Conservation (phyloP, 78 protist species). For the Isochrysis galbana region DNA sequence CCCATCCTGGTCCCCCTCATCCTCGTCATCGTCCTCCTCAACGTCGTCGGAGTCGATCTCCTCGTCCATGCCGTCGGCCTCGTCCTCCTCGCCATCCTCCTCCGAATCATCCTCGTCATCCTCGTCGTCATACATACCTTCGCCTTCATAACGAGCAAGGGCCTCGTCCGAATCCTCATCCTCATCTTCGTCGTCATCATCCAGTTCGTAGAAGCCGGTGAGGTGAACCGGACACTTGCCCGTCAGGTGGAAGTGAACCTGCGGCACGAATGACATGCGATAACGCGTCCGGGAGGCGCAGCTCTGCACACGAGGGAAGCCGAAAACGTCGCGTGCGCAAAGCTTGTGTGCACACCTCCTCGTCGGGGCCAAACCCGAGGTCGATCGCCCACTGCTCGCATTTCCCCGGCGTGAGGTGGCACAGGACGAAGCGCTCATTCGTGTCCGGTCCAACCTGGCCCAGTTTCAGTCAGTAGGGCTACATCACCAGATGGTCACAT, state of each 20-base stretch:
- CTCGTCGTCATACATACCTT: background rate
- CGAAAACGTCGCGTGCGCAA: too few species aligned
- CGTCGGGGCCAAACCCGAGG: background rate
- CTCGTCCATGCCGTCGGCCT: background rate
- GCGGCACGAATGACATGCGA: too few species aligned
- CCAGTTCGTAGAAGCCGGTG: constrained; percentile 7
- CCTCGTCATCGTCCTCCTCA: background rate
- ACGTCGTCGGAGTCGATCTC: background rate
- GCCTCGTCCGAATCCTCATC: background rate
- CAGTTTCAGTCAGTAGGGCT: too few species aligned
- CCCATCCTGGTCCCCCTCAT: background rate
- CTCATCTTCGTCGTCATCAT: background rate
- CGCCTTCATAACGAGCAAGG: background rate
- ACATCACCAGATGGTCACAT: too few species aligned
- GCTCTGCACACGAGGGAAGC: too few species aligned
- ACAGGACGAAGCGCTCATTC: background rate
- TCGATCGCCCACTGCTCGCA: background rate
- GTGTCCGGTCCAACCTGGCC: background rate
- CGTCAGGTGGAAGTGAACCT: background rate
- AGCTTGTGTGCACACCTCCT: too few species aligned
- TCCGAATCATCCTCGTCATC: background rate
- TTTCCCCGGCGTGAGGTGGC: background rate
- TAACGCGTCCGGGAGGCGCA: too few species aligned
- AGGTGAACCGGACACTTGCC: background rate
- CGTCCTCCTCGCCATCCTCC: background rate